Conservation (phyloP, 768 basidiomycete species). For the Epithele typhae region DNA sequence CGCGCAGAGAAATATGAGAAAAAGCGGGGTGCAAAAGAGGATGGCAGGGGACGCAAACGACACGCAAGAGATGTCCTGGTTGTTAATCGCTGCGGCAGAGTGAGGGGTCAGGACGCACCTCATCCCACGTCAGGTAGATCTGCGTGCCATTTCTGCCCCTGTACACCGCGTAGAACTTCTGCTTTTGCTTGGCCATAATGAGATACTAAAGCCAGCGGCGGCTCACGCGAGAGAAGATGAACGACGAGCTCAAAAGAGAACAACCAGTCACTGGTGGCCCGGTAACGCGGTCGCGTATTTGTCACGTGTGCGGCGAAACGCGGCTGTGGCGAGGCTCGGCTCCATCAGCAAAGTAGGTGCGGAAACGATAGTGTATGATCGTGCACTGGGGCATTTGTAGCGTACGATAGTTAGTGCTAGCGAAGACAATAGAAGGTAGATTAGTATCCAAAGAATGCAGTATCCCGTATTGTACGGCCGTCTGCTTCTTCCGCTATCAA, state of each 20-base stretch:
- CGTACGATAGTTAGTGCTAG: too few relatives aligned
- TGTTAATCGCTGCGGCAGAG: neutral
- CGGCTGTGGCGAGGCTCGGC: neutral
- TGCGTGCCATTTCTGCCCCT: constrained; percentile 53
- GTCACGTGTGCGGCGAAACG: neutral
- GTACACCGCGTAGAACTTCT: constrained; percentile 59
- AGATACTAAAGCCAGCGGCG: neutral
- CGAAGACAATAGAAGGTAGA: too few relatives aligned
- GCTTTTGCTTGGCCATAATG: constrained; percentile 17
- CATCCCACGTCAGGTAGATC: constrained; percentile 57
- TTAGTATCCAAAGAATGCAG: too few relatives aligned
- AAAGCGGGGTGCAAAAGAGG: too few relatives aligned
- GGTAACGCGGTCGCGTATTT: neutral
- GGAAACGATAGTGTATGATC: too few relatives aligned
- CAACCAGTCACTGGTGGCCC: neutral
- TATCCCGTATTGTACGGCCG: too few relatives aligned
- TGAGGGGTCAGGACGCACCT: constrained; percentile 32
- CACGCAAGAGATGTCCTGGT: too few relatives aligned
- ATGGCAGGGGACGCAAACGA: too few relatives aligned
- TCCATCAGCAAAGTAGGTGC: too few relatives aligned
- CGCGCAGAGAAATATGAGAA: too few relatives aligned
- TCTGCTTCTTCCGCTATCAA: too few relatives aligned
- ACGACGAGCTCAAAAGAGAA: neutral
- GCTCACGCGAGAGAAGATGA: neutral
- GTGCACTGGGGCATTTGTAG: too few relatives aligned